Conservation (phyloP, 176 grass and related monocot species). For the Pharus latifolius region DNA sequence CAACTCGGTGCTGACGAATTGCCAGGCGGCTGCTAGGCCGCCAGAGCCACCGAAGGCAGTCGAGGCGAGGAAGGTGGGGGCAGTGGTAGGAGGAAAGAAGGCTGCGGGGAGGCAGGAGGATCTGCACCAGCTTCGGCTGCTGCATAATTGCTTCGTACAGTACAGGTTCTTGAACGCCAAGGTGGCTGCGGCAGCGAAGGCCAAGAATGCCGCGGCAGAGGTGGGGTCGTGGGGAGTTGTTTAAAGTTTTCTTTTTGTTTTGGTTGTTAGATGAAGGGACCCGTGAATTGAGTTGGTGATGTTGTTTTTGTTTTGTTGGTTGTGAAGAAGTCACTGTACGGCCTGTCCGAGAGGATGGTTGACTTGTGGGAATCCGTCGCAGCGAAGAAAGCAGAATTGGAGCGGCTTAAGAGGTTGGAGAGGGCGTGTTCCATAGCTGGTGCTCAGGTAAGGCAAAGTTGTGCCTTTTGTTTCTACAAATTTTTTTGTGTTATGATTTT, state of each 20-base stretch:
- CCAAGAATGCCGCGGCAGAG: constrained; percentile 22
- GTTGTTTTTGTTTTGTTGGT: not conserved
- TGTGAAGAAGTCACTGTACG: constrained; percentile 31
- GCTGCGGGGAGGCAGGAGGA: constrained; percentile 24
- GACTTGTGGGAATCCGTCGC: constrained; percentile 16
- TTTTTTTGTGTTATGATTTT: not conserved
- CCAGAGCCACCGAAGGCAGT: constrained; percentile 15
- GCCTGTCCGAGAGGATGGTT: constrained; percentile 16
- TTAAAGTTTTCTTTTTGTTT: not conserved
- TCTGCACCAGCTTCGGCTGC: constrained; percentile 30
- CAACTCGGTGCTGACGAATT: constrained; percentile 20
- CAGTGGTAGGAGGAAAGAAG: not conserved
- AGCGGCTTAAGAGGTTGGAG: constrained; percentile 32
- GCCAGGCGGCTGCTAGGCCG: constrained; percentile 16
- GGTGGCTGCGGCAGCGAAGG: constrained; percentile 1
- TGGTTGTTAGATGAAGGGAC: not conserved
- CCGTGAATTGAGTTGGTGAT: not conserved
- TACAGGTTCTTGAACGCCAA: constrained; percentile 53
- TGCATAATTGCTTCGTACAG: constrained; percentile 29
- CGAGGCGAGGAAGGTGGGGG: constrained; percentile 13
- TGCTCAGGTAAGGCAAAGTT: constrained; percentile 30
- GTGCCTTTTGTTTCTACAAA: not conserved
- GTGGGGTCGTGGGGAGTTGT: constrained; percentile 14
- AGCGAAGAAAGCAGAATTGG: constrained; percentile 28
- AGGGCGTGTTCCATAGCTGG: constrained; percentile 6